Evolutionary conservation across 176 grass and related monocot species (phyloP), one percentile per base, ranked within the genome.

Genomic region (Oryza rufipogon): DNA sequence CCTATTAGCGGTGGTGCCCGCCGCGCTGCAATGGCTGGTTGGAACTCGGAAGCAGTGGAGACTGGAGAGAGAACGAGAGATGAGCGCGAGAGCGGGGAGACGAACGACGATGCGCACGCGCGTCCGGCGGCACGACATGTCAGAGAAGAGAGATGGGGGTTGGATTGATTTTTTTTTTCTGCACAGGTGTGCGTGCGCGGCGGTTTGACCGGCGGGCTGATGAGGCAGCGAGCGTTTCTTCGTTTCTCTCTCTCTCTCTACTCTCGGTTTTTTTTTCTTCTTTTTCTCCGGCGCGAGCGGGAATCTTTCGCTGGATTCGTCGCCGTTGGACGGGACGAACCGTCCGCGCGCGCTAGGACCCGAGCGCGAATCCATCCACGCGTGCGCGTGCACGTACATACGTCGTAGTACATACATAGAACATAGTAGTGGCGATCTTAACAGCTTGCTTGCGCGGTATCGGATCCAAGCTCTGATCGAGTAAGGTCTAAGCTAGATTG

Each of bases 271-370:
- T 26, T 56, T 34, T 32, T 34, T 34, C 33, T 30, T 30, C 60
- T 74, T 65, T 65, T 42, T 61, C 51, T 5, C 44, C 34, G 9
- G 6, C 60, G 84, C 49, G 89, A 90, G 6, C 60, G 84, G 63
- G 89, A 90, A 87, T 90, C 89, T 87, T 70, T 90, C 11, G 70
- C 80, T 83, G 84, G 84, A 83, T 75, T 84, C 70, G 84, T 60
- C 80, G 66, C 42, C 80, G 51, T 87, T 80, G 80, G 64, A 87
- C 84, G 49, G 64, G 84, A 84, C 75, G 75, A 87, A 80, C 80
- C 80, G 80, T 80, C 89, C 84, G 75, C 65, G 66, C 70, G 52
- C 52, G 2, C 52, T 56, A 20, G 52, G 17, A 19, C 58, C 58
- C 5, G 58, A 63, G 58, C 58, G 58, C 8, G 14, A 0, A 25